Conservation (phyloP, 257 asterid species). For the Petrea volubilis region DNA sequence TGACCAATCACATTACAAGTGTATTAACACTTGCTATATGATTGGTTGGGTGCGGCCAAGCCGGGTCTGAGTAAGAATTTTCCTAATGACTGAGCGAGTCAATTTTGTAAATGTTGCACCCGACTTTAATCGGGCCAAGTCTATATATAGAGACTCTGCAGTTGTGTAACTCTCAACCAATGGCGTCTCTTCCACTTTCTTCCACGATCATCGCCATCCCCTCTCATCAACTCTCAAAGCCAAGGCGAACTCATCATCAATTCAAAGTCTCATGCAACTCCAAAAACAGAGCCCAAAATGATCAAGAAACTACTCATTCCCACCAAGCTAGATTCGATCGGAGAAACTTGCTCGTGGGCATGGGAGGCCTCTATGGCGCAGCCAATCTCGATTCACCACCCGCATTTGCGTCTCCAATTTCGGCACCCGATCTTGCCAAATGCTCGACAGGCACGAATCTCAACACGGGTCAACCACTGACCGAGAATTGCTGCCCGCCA, state of each 20-base stretch:
- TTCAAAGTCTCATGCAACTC: constrained; percentile 5
- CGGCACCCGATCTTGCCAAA: constrained; percentile 30
- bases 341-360: constrained; percentile 33
- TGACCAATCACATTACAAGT: no score
- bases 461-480: constrained; percentile 23
- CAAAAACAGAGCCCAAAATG: not conserved
- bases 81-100: no score
- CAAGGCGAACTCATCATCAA: not conserved
- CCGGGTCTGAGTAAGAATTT: no score
- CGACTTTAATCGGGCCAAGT: no score
- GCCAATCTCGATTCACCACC: constrained; percentile 14
- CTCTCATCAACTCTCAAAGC: not conserved
- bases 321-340: constrained; percentile 22
- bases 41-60: no score
- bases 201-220: not conserved
- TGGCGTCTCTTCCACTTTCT: constrained; percentile 8
- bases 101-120: no score
- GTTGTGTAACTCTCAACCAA: no score
- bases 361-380: constrained; percentile 40
- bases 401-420: constrained; percentile 23
- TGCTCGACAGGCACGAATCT: constrained; percentile 25
- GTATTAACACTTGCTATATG: no score
- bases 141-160: no score
- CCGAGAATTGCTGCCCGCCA: constrained; percentile 42
- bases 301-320: not conserved